These are phyloP conservation scores for Annulohypoxylon bovei DNA, from an alignment of 495 filamentous ascomycete genomes.

Conservation along the genomic window DNA sequence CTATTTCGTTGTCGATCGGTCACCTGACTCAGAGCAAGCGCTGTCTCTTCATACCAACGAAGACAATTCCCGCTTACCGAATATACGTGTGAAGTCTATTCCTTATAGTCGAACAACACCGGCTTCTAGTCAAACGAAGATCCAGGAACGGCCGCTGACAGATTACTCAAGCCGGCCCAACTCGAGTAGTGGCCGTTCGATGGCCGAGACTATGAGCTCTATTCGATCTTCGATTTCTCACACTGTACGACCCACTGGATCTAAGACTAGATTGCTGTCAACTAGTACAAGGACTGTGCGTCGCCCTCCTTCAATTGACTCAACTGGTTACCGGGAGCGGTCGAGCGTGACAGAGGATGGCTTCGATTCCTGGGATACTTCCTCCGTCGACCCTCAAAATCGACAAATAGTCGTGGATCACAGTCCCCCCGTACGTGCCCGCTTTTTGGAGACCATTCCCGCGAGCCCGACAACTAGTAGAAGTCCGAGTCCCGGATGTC, in stretches of 20 bases:
- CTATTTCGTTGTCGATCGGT: conserved; percentile 48
- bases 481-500: conserved; percentile 59
- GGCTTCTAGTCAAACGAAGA: conserved; percentile 22
- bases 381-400: conserved; percentile 66
- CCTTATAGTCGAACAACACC: conserved; percentile 57
- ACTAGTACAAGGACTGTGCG: conserved; percentile 37
- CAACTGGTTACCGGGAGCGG: conserved; percentile 47
- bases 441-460: conserved; percentile 69
- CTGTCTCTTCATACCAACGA: conserved; percentile 45
- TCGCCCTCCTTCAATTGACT: conserved; percentile 52
- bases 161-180: conserved; percentile 50
- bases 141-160: conserved; percentile 41
- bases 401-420: conserved; percentile 62
- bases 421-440: conserved; percentile 55
- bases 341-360: conserved; percentile 58
- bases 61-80: conserved; percentile 36
- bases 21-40: conserved; percentile 35
- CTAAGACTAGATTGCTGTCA: conserved; percentile 58
- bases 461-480: conserved; percentile 63
- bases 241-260: conserved; percentile 60
- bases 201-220: conserved; percentile 62
- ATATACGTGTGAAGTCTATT: conserved; percentile 55
- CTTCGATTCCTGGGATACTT: conserved; percentile 77
- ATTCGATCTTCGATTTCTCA: conserved; percentile 63
- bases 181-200: conserved; percentile 54